These are phyloP conservation scores for Dysphania ambrosioides DNA, from an alignment of 148 eudicot genomes.

Conservation along the genomic window DNA sequence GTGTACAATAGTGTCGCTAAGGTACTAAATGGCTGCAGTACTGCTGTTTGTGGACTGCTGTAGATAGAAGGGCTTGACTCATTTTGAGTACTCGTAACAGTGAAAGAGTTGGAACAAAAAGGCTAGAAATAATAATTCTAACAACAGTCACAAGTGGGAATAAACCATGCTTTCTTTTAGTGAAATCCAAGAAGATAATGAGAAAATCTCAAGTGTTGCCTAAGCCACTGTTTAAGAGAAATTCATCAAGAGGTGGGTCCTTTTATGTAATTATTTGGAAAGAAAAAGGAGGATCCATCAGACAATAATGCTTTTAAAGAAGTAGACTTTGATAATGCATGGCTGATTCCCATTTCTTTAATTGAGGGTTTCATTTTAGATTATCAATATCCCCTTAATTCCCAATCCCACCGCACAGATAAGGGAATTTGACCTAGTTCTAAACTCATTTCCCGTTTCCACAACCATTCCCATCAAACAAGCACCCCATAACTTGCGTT, in stretches of 20 bases:
- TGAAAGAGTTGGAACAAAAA: slow-evolving; percentile 23
- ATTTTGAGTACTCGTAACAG: too few relatives aligned
- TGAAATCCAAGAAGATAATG: slow-evolving; percentile 29
- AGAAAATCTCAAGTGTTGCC: slow-evolving; percentile 32
- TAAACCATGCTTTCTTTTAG: slow-evolving; percentile 14
- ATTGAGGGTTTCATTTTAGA: too few relatives aligned
- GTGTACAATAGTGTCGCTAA: neutral
- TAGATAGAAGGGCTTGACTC: slow-evolving; percentile 13
- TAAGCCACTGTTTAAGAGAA: slow-evolving; percentile 27
- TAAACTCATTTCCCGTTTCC: too few relatives aligned
- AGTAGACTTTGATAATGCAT: neutral
- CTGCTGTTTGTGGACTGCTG: neutral
- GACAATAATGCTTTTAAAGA: neutral
- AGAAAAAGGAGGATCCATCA: neutral
- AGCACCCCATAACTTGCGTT: too few relatives aligned
- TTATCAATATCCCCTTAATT: too few relatives aligned
- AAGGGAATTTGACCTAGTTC: too few relatives aligned
- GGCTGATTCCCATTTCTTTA: too few relatives aligned
- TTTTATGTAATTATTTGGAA: slow-evolving; percentile 4
- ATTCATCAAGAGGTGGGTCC: slow-evolving; percentile 23
- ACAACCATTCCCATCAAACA: too few relatives aligned
- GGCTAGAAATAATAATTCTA: slow-evolving; percentile 31
- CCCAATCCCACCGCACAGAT: too few relatives aligned
- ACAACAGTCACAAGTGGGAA: slow-evolving; percentile 28
- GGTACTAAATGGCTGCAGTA: slow-evolving; percentile 3